A percentile compares a stretch with the other conserved stretches of the same genome.
These are phyloP conservation scores for Emergomyces pasteurianus DNA, from an alignment of 2,329 filamentous ascomycete genomes.

Conservation along the genomic window DNA sequence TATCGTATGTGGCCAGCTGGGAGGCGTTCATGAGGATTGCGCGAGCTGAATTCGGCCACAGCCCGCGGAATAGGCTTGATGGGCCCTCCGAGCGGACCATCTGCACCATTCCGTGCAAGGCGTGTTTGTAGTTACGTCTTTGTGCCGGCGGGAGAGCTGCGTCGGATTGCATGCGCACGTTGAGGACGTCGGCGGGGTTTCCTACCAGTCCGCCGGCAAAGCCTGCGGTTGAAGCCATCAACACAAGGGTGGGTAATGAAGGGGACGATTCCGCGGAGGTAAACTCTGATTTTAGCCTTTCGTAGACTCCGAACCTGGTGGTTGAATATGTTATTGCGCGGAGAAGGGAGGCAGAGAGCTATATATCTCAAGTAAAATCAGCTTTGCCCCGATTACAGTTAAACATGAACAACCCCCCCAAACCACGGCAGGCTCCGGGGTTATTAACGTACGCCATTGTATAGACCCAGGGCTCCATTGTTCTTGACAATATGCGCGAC, in stretches of 20 bases:
- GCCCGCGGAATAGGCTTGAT: constrained; percentile 63
- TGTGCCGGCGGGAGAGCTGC: constrained; percentile 60
- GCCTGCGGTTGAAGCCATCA: constrained; percentile 70
- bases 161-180: constrained; percentile 97
- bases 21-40: constrained; percentile 56
- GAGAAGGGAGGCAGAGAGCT: constrained; percentile 79
- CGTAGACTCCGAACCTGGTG: constrained; percentile 91
- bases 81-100: constrained; percentile 82
- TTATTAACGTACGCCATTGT: constrained; percentile 55
- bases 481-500: constrained; percentile 67
- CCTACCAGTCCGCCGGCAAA: constrained; percentile 81
- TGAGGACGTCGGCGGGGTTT: constrained; percentile 91
- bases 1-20: constrained; percentile 52
- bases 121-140: constrained; percentile 79
- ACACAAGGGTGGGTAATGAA: constrained; percentile 64
- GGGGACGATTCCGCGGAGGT: constrained; percentile 43
- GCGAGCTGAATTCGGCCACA: constrained; percentile 51
- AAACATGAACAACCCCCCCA: no score
- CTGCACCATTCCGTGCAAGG: constrained; percentile 69
- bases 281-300: constrained; percentile 69
- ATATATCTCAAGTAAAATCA: not conserved
- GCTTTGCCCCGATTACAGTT: not conserved
- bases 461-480: constrained; percentile 69
- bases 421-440: not conserved
- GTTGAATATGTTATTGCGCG: constrained; percentile 95